Conservation (phyloP, 257 asterid species). For the Przewalskia tangutica region DNA sequence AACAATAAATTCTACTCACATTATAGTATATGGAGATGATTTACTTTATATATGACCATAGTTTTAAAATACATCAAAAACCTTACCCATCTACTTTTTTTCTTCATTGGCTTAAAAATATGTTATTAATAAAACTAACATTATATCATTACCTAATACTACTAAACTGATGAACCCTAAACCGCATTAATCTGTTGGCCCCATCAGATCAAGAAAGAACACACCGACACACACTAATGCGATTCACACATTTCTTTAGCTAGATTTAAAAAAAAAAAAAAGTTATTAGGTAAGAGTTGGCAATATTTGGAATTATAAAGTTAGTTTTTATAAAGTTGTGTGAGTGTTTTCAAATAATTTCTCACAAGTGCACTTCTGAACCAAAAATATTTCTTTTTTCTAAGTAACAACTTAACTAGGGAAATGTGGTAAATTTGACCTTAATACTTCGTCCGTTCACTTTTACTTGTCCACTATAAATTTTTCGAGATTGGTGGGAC, state of each 20-base stretch:
- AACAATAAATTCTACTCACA: background rate
- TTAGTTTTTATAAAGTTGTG: background rate
- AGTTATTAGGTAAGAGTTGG: background rate
- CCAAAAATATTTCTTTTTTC: background rate
- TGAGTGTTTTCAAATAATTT: background rate
- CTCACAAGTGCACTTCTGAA: background rate
- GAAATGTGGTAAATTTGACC: background rate
- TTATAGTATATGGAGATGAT: background rate
- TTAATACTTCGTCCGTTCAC: too few species aligned
- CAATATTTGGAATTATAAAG: background rate
- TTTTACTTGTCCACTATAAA: too few species aligned
- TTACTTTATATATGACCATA: background rate
- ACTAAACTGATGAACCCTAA: background rate
- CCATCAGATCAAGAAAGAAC: background rate
- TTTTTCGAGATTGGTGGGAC: too few species aligned
- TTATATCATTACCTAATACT: background rate
- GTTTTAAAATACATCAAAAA: too few species aligned
- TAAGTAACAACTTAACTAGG: background rate
- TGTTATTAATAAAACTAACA: too few species aligned
- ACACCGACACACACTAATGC: background rate
- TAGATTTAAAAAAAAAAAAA: too few species aligned
- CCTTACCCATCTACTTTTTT: too few species aligned
- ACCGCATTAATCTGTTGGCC: background rate
- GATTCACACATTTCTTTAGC: background rate
- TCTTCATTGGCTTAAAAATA: too few species aligned